Evolutionary conservation across 1,284 basidiomycete species (phyloP).

Genomic region (Trichosporon sp.): DNA sequence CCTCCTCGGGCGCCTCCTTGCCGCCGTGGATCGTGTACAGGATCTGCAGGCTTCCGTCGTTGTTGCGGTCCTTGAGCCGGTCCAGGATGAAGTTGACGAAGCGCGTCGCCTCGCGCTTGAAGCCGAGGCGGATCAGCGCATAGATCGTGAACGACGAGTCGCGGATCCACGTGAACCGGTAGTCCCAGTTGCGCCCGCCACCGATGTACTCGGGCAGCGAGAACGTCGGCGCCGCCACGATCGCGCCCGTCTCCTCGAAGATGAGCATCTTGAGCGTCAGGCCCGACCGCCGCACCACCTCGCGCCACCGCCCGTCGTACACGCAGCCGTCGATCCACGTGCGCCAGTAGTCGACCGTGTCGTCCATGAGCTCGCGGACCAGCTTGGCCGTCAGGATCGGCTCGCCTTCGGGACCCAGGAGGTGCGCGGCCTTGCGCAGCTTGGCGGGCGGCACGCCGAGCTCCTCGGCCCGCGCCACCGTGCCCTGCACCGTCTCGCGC

Average conservation of each 20-base stretch:
- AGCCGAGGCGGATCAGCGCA: conserved; percentile 82
- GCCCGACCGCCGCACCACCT: conserved; percentile 79
- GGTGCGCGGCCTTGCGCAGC: conserved; percentile 55
- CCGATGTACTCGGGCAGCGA: conserved; percentile 85
- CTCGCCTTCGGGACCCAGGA: conserved; percentile 57
- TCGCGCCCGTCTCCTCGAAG: conserved; percentile 59
- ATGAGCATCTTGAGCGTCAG: conserved; percentile 59
- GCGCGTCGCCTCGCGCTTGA: conserved; percentile 66
- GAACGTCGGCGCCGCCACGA: conserved; percentile 89
- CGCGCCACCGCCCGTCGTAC: conserved; percentile 89
- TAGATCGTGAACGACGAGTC: conserved; percentile 89
- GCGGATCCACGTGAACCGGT: conserved; percentile 60
- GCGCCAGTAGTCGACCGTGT: conserved; percentile 81
- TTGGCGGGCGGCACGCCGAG: conserved; percentile 56
- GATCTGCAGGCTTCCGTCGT: conserved; percentile 83
- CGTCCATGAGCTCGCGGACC: conserved; percentile 30
- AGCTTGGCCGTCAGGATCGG: conserved; percentile 58
- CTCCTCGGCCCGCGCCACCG: conserved; percentile 10
- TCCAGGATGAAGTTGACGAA: conserved; percentile 88
- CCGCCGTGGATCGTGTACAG: conserved; percentile 55
- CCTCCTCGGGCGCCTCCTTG: conserved; percentile 77
- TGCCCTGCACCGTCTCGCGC: neutral
- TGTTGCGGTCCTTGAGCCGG: conserved; percentile 70
- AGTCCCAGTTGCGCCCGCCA: conserved; percentile 74
- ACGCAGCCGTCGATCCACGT: conserved; percentile 66